Evolutionary conservation across 495 filamentous ascomycete genomes (phyloP).

Genomic region (Endocarpon pusillum): DNA sequence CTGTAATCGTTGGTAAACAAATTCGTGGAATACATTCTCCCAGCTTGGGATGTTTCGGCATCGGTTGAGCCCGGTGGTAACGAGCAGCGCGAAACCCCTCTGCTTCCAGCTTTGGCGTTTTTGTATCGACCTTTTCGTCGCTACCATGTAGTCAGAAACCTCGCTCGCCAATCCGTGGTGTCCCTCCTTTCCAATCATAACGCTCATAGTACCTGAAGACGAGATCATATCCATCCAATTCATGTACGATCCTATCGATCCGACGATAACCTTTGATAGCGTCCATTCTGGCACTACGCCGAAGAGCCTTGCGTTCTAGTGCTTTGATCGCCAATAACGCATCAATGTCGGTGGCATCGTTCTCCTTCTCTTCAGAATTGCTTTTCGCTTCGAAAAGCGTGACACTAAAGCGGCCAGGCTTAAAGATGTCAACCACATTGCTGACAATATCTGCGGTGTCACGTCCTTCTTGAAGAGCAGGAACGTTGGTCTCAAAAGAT

Average conservation of each 20-base stretch:
- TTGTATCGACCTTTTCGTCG: no score
- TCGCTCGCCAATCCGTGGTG: constrained; percentile 53
- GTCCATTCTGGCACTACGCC: constrained; percentile 57
- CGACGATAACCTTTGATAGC: constrained; percentile 72
- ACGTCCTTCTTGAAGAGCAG: constrained; percentile 72
- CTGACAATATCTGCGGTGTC: constrained; percentile 79
- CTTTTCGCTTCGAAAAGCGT: constrained; percentile 90
- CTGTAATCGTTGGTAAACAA: no score
- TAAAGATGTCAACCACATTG: constrained; percentile 90
- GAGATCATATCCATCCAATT: constrained; percentile 92
- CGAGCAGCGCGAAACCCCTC: no score
- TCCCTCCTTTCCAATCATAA: constrained; percentile 72
- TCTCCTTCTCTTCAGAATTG: constrained; percentile 21
- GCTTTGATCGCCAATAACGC: constrained; percentile 20
- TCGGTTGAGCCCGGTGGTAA: no score
- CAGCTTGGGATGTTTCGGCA: no score
- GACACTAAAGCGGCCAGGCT: constrained; percentile 88
- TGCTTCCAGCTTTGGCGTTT: no score
- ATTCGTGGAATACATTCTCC: no score
- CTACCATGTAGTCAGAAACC: constrained; percentile 14
- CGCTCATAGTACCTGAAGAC: constrained; percentile 95
- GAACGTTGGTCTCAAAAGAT: constrained; percentile 97
- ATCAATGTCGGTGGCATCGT: constrained; percentile 18
- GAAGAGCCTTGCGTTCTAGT: constrained; percentile 25
- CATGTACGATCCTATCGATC: constrained; percentile 90